phyloP scores from a whole-genome alignment of 768 basidiomycete genomes.

The Chalciporus sphaerocephalus region DNA sequence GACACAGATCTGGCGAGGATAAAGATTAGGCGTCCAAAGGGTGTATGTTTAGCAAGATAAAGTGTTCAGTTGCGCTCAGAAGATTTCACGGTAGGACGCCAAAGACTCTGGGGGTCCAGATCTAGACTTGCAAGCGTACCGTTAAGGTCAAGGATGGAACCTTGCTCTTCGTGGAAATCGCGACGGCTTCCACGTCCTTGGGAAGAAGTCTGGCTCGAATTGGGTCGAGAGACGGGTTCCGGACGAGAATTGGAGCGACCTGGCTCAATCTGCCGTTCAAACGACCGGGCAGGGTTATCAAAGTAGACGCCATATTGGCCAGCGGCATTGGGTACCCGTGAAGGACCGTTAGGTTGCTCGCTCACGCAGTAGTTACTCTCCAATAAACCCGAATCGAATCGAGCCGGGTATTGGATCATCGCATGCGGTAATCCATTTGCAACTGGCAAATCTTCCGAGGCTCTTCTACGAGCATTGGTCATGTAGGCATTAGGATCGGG shows the following conservation, averaged over 20 bases:
- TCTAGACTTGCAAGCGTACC: conserved; percentile 74
- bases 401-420: conserved; percentile 48
- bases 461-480: conserved; percentile 36
- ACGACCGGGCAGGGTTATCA: conserved; percentile 37
- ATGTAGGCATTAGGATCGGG: conserved; percentile 58
- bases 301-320: conserved; percentile 45
- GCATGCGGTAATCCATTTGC: conserved; percentile 45
- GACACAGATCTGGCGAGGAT: conserved; percentile 7
- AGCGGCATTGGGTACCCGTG: conserved; percentile 42
- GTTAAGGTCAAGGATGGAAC: conserved; percentile 64
- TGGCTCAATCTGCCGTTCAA: conserved; percentile 36
- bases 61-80: conserved; percentile 19
- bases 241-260: conserved; percentile 40
- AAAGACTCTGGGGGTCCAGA: conserved; percentile 44
- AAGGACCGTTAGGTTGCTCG: conserved; percentile 41
- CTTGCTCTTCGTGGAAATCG: conserved; percentile 38
- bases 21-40: conserved; percentile 7
- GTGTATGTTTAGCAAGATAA: conserved; percentile 6
- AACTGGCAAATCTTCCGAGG: conserved; percentile 32
- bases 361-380: conserved; percentile 35
- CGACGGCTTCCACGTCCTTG: conserved; percentile 22
- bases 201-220: conserved; percentile 42
- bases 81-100: conserved; percentile 27
- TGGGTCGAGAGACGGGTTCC: conserved; percentile 52
- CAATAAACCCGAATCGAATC: conserved; percentile 37